Conservation (phyloP, 2,329 filamentous ascomycete genomes). For the Monosporascus ibericus region DNA sequence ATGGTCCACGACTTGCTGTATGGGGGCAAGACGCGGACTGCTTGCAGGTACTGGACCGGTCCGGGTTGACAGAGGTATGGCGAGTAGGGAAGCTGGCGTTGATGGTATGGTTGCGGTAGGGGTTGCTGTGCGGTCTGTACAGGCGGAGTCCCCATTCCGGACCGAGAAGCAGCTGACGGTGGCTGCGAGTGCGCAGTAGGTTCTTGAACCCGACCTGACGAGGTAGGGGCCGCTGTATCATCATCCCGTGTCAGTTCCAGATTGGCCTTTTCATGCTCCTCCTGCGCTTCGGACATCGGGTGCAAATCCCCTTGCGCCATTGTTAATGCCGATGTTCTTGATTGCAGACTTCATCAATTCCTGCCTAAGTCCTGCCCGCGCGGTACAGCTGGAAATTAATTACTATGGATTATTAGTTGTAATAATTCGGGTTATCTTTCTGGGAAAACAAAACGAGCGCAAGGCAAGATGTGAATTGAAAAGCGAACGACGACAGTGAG, state of each 20-base stretch:
- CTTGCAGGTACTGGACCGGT: slow-evolving; percentile 10
- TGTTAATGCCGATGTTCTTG: background rate
- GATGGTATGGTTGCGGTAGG: slow-evolving; percentile 13
- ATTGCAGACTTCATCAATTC: too few relatives aligned
- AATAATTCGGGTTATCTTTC: too few relatives aligned
- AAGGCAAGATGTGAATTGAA: background rate
- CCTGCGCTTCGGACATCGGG: background rate
- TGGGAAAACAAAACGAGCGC: too few relatives aligned
- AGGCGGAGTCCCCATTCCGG: background rate
- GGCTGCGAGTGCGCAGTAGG: too few relatives aligned
- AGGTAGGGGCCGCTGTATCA: background rate
- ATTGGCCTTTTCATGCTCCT: background rate
- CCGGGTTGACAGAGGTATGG: slow-evolving; percentile 13
- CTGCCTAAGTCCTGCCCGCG: too few relatives aligned
- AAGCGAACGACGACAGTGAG: background rate
- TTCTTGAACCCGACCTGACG: background rate
- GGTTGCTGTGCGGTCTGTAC: slow-evolving; percentile 8
- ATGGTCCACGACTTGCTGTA: slow-evolving; percentile 16
- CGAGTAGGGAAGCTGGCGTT: slow-evolving; percentile 10
- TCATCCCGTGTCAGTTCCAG: background rate
- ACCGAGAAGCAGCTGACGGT: too few relatives aligned
- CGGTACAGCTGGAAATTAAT: too few relatives aligned
- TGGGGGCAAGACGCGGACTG: slow-evolving; percentile 18
- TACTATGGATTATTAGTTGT: too few relatives aligned
- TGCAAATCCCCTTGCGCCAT: background rate